A percentile compares a stretch with the other conserved stretches of the same genome.
Evolutionary conservation across 768 basidiomycete genomes (phyloP).

Genomic region (Cyclocybe aegerita): DNA sequence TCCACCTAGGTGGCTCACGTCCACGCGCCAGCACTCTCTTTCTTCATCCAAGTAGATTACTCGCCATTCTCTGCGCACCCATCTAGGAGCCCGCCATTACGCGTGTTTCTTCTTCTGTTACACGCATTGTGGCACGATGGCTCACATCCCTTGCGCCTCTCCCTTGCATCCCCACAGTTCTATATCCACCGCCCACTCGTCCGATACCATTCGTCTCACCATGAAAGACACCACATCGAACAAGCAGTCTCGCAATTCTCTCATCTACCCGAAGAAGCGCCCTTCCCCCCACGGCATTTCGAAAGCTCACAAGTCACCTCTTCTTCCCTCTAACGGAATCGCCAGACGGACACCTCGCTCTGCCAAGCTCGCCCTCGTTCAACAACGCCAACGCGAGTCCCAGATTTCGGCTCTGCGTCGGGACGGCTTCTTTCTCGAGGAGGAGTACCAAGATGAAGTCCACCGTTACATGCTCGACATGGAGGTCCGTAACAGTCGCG

Average conservation of each 20-base stretch:
- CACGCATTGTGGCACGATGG: conserved; percentile 22
- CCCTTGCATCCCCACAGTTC: conserved; percentile 32
- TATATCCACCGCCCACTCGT: conserved; percentile 42
- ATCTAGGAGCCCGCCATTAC: conserved; percentile 14
- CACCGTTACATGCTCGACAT: conserved; percentile 93
- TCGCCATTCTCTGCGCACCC: conserved; percentile 3
- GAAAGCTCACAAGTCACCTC: conserved; percentile 62
- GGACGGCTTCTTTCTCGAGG: conserved; percentile 82
- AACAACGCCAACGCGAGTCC: conserved; percentile 68
- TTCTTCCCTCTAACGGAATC: conserved; percentile 48
- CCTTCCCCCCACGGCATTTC: conserved; percentile 80
- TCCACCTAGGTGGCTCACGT: conserved; percentile 4
- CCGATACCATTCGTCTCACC: conserved; percentile 44
- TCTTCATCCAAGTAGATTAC: conserved; percentile 4
- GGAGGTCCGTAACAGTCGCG: conserved; percentile 72
- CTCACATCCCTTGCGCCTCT: conserved; percentile 23
- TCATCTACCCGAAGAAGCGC: conserved; percentile 81
- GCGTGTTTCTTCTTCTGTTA: conserved; percentile 20
- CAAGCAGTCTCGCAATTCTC: conserved; percentile 59
- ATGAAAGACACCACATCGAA: conserved; percentile 79
- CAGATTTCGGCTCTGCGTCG: conserved; percentile 68
- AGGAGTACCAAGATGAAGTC: conserved; percentile 95
- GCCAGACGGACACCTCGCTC: conserved; percentile 66
- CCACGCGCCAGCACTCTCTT: conserved; percentile 1
- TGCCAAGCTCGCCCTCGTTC: conserved; percentile 55